phyloP scores from a whole-genome alignment of 2,329 filamentous ascomycete species.

The Verticillium longisporum region DNA sequence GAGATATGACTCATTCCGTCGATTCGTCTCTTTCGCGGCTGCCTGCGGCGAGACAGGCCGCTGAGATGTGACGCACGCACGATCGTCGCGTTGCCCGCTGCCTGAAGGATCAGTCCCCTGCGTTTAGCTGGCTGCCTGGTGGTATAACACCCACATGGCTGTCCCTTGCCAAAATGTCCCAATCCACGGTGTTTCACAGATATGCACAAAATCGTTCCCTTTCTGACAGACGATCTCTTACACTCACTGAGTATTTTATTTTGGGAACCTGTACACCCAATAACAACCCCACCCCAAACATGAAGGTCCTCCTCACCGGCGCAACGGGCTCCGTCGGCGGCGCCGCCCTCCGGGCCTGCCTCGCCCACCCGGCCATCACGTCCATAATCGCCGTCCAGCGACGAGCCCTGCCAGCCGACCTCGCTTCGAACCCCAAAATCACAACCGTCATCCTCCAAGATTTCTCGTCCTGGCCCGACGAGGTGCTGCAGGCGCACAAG shows the following conservation, averaged over 20 bases:
- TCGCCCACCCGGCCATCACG: conserved; percentile 20
- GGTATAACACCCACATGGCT: no score
- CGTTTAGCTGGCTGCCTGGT: no score
- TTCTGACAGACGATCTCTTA: no score
- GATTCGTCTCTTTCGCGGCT: not conserved
- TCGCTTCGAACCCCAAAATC: conserved; percentile 14
- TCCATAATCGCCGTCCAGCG: conserved; percentile 23
- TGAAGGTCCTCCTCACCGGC: conserved; percentile 28
- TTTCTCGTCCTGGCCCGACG: conserved; percentile 17
- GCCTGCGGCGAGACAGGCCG: not conserved
- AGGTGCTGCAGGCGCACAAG: conserved; percentile 15
- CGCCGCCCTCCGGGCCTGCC: conserved; percentile 22
- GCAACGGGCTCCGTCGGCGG: conserved; percentile 25
- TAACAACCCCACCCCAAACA: conserved; percentile 4
- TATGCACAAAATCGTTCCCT: no score
- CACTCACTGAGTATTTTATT: no score
- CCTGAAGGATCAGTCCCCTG: not conserved
- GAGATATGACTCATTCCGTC: not conserved
- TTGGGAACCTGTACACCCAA: no score
- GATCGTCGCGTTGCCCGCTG: conserved; percentile 9
- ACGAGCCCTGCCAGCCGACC: conserved; percentile 13
- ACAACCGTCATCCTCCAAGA: conserved; percentile 14
- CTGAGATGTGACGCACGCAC: conserved; percentile 14
- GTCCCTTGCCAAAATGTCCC: no score
- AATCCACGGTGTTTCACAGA: no score